phyloP scores from a whole-genome alignment of 1,284 basidiomycete species.

The Wallemia hederae region DNA sequence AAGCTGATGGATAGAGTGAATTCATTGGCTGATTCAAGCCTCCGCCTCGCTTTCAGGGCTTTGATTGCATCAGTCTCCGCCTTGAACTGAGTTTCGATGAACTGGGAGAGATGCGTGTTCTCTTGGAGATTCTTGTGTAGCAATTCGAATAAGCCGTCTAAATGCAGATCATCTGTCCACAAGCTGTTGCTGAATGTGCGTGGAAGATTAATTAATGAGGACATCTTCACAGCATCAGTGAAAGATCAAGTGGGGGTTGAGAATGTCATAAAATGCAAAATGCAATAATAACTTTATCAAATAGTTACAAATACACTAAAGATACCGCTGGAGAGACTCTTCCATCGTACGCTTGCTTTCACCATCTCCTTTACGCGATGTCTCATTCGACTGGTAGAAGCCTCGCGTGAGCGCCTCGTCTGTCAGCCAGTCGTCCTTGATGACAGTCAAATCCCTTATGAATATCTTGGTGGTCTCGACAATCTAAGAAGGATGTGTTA shows the following conservation, averaged over 20 bases:
- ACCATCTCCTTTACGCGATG: neutral
- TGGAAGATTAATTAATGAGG: neutral
- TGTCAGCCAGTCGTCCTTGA: constrained; percentile 23
- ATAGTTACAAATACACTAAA: no score
- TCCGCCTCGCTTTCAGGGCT: neutral
- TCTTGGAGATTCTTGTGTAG: neutral
- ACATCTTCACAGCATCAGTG: neutral
- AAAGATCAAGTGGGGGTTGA: neutral
- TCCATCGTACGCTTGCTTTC: neutral
- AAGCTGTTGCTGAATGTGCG: neutral
- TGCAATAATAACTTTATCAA: neutral
- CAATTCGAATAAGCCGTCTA: neutral
- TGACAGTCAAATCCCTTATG: constrained; percentile 25
- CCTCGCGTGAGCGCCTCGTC: constrained; percentile 8
- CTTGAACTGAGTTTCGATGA: neutral
- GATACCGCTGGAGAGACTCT: neutral
- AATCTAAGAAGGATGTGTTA: constrained; percentile 4
- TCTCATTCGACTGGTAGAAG: neutral
- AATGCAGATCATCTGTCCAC: neutral
- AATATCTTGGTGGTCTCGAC: constrained; percentile 70
- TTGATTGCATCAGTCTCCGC: neutral
- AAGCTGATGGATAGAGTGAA: neutral
- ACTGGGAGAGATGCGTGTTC: neutral
- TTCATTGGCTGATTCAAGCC: neutral
- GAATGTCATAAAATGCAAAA: neutral